A percentile compares a stretch with the other conserved stretches of the same genome.
Conservation (phyloP, 2,329 filamentous ascomycete species). For the Chaetomium olivaceum region DNA sequence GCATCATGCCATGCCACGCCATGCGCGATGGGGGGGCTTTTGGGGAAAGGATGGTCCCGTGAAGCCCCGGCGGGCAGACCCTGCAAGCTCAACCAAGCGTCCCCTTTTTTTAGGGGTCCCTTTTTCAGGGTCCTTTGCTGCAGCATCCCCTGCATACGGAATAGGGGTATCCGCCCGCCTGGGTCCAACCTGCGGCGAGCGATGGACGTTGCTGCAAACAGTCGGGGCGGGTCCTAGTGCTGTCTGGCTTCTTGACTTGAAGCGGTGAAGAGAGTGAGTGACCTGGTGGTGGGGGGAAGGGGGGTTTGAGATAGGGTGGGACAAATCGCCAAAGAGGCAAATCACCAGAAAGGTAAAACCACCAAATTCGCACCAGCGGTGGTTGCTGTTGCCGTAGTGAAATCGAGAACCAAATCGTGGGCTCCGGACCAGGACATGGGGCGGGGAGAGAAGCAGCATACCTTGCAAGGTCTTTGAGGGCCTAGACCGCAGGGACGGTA, state of each 20-base stretch:
- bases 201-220: neutral
- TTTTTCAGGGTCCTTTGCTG: neutral
- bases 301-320: too few species aligned
- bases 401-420: neutral
- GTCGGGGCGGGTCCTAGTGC: neutral
- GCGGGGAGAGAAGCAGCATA: constrained; percentile 30
- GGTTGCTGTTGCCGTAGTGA: neutral
- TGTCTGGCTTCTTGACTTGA: neutral
- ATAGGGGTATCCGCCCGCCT: neutral
- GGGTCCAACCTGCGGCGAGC: neutral
- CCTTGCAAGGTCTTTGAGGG: constrained; percentile 39
- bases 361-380: constrained; percentile 1
- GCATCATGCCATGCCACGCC: neutral
- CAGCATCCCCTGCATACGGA: neutral
- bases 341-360: too few species aligned
- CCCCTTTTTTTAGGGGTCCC: neutral
- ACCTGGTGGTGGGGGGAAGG: constrained; percentile 8
- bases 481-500: constrained; percentile 33
- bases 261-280: constrained; percentile 15
- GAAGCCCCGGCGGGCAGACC: neutral
- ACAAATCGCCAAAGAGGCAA: too few species aligned
- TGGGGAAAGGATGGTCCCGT: neutral
- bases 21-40: neutral
- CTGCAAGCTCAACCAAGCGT: neutral
- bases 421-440: constrained; percentile 9